Conservation (phyloP, 495 filamentous ascomycete species). For the Penicillium cinerascens region DNA sequence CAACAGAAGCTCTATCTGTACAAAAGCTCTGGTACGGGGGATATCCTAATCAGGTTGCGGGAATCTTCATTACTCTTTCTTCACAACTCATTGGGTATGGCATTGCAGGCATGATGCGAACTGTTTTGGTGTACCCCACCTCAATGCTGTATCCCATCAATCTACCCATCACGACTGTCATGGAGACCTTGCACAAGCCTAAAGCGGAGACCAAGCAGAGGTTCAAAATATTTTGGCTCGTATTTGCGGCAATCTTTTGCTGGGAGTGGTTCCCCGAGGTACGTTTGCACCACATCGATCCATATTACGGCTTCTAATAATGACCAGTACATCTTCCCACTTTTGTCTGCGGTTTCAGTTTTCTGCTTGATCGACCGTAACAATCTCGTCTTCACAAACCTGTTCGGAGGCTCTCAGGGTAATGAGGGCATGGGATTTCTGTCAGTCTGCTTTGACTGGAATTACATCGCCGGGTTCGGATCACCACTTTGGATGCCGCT, state of each 20-base stretch:
- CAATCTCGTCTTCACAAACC: constrained; percentile 43
- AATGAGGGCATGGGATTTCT: constrained; percentile 44
- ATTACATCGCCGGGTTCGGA: constrained; percentile 36
- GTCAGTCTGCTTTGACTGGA: constrained; percentile 46
- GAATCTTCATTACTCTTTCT: constrained; percentile 41
- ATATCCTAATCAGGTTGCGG: constrained; percentile 28
- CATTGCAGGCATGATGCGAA: constrained; percentile 18
- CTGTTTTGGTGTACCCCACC: constrained; percentile 14
- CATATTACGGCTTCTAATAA: no score
- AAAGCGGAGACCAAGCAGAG: constrained; percentile 6
- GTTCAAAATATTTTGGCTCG: constrained; percentile 14
- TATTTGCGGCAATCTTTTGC: constrained; percentile 22
- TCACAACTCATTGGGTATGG: constrained; percentile 46
- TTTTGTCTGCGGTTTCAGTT: constrained; percentile 46
- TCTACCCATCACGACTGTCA: constrained; percentile 11
- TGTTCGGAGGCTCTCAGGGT: constrained; percentile 50
- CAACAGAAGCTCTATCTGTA: constrained; percentile 36
- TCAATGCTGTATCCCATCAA: constrained; percentile 19
- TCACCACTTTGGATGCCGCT: constrained; percentile 31
- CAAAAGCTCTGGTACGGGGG: constrained; percentile 45
- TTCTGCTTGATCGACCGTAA: constrained; percentile 42
- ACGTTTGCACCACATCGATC: no score
- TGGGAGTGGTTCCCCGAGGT: constrained; percentile 51
- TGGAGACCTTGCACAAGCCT: constrained; percentile 15
- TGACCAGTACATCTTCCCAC: constrained; percentile 42